Base-by-base conservation (phyloP, 805 yeast species). In the Starmera pachycereana region DNA sequence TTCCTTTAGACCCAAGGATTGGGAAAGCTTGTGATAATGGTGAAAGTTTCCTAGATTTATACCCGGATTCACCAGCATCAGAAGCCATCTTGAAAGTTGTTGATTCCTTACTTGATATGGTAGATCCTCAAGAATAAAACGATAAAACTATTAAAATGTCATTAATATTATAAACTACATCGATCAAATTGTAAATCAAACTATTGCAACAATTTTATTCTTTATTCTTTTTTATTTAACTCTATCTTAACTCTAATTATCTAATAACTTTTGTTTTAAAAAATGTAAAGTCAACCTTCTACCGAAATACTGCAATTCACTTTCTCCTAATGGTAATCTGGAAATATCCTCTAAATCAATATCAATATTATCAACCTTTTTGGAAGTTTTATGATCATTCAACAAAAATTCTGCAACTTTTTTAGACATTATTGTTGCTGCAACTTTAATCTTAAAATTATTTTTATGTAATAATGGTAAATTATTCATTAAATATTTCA, bases 1-100 rank as follows among this genome's bases (percentile, higher is more conserved):
- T 92, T 2, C 99, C 99, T 0, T 68, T 92, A 34, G 99, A 92
- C 62, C 97, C 98, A 12, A 69, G 97, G 44, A 87, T 92, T 14
- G 97, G 97, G 0, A 72, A 70, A 51, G 72, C 88, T 35, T 88
- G 97, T 60, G 99, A 92, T 56, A 51, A 65, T 18, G 99, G 99
- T 14, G 81, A 75, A 48, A 77, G 84, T 44, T 92, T 90, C 59
- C 65, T 87, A 42, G 96, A 88, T 48, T 63, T 68, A 40, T 80
- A 79, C 52, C 90, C 96, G 0, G 96, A 89, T 44, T 85, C 96
- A 4, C 97, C 98, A 0, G 96, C 97, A 0, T 75, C 96, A 3
- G 70, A 72, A 2, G 95, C 97, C 1, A 80, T 92, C 40, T 59
- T 87, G 44, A 81, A 80, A 37, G 95, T 92, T 31, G 95, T 90